Conservation (phyloP, 2,329 filamentous ascomycete species). For the Dactylonectria macrodidyma region DNA sequence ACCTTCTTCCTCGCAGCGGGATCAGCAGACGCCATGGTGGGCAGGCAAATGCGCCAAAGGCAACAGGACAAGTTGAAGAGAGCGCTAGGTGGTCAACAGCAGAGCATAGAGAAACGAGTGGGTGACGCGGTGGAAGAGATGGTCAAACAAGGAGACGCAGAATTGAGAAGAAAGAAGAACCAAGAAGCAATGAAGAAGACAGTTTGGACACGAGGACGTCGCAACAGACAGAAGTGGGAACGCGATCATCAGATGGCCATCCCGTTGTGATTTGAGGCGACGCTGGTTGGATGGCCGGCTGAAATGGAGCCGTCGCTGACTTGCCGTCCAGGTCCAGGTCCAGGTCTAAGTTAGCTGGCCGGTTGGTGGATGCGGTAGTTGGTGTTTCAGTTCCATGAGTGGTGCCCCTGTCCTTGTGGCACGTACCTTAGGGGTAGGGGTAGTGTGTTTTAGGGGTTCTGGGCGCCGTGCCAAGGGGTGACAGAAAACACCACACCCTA, state of each 20-base stretch:
- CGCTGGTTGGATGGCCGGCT: slow-evolving; percentile 25
- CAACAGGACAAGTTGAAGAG: slow-evolving; percentile 16
- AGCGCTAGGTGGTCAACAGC: neutral
- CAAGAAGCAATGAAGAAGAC: slow-evolving; percentile 19
- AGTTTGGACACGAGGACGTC: slow-evolving; percentile 4
- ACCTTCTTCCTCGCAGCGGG: slow-evolving; percentile 81
- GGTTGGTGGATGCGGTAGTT: slow-evolving; percentile 3
- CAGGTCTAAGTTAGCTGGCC: neutral
- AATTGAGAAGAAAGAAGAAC: slow-evolving; percentile 1
- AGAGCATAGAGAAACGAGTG: slow-evolving; percentile 3
- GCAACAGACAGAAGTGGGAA: slow-evolving; percentile 38
- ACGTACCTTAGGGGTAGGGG: neutral
- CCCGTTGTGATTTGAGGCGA: slow-evolving; percentile 33
- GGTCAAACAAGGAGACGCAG: neutral
- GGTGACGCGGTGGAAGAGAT: slow-evolving; percentile 1
- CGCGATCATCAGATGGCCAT: slow-evolving; percentile 38
- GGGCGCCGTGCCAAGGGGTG: neutral
- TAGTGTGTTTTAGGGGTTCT: neutral
- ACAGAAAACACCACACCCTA: too few species aligned
- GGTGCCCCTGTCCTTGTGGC: slow-evolving; percentile 2
- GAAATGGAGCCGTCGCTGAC: slow-evolving; percentile 2
- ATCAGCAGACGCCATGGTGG: slow-evolving; percentile 63
- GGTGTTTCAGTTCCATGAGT: neutral
- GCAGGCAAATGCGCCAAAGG: slow-evolving; percentile 21
- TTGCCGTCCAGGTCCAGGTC: neutral